Evolutionary conservation across 1,284 basidiomycete genomes (phyloP), one percentile per base, ranked within the genome.

Genomic region (Xerocomus amazonicus): DNA sequence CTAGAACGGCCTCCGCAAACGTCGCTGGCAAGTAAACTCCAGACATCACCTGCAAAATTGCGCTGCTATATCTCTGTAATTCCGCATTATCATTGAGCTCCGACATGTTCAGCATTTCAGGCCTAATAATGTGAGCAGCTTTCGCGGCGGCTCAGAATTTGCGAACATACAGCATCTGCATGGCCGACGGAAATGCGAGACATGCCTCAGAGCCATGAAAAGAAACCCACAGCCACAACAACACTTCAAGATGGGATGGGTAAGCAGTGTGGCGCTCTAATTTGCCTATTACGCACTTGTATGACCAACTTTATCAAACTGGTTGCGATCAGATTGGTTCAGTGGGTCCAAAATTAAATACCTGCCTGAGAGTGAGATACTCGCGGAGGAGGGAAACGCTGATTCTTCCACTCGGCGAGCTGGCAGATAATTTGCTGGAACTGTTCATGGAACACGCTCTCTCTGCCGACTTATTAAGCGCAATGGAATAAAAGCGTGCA

Each of bases 261-360:
- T 55, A 61, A 60, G 45, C 13, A 39, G 31, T 41, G 36, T 44
- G 6, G 33, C 50, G 14, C 44, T 50, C 27, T n/a, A 28, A 37
- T 23, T 23, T 51, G 47, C 19, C 39, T 36, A 38, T 13, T 44
- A 66, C 81, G 61, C 66, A 89, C 87, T 70, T 19, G 87, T 87
- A 50, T 91, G 70, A 10, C 89, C 87, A 49, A 91, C 83, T 72
- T 90, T 92, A 71, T 97, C 93, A 66, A 96, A 96, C 73, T 83
- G 58, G 27, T 42, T 13, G 38, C 28, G 23, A 41, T 69, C 34
- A 69, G 62, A 48, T 42, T 29, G 28, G n/a, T 14, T 48, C 19
- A 1, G 36, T 28, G 17, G 26, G 28, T 34, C 16, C 40, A 48
- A 19, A 33, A 27, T 17, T 37, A 35, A 55, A 41, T 10, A 64